Percentiles rank a stretch among this genome's conserved stretches.
Evolutionary conservation across 352 stramenopile genomes (phyloP).

Genomic region (Hyphochytrium catenoides): DNA sequence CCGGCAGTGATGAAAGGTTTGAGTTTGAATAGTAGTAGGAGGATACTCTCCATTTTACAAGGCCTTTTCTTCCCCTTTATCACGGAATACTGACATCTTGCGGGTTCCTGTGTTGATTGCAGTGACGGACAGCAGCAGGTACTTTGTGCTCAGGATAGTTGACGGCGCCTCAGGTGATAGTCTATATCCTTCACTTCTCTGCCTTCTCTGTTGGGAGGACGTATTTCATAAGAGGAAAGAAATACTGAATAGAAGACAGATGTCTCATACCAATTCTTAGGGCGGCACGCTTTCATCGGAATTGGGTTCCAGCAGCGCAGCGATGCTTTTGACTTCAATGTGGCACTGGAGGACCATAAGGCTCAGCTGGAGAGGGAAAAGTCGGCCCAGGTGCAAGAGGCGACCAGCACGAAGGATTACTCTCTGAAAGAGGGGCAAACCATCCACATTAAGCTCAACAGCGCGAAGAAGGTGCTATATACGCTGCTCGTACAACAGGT

Average conservation of each 20-base stretch:
- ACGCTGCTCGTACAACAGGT: no score
- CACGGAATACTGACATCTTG: neutral
- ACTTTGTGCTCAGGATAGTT: slow-evolving; percentile 75
- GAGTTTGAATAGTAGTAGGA: neutral
- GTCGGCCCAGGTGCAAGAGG: slow-evolving; percentile 14
- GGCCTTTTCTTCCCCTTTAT: neutral
- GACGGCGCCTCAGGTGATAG: slow-evolving; percentile 37
- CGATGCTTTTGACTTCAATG: slow-evolving; percentile 84
- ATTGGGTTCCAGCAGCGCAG: slow-evolving; percentile 79
- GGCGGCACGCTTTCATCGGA: slow-evolving; percentile 72
- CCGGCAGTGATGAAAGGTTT: slow-evolving; percentile 33
- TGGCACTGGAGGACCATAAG: slow-evolving; percentile 61
- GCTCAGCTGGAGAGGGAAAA: slow-evolving; percentile 33
- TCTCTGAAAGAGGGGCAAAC: slow-evolving; percentile 73
- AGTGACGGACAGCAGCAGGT: slow-evolving; percentile 71
- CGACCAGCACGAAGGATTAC: slow-evolving; percentile 46
- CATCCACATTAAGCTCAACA: slow-evolving; percentile 62
- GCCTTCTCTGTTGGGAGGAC: neutral
- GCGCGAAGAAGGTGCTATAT: slow-evolving; percentile 23
- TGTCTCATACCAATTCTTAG: no score
- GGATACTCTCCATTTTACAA: neutral
- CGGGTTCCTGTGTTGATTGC: slow-evolving; percentile 3
- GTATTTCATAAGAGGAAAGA: no score
- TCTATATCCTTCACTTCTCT: neutral
- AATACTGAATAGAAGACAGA: no score